A percentile compares a stretch with the other conserved stretches of the same genome.
These are phyloP conservation scores for Fusarium kyushuense DNA, from an alignment of 2,329 filamentous ascomycete genomes.

Conservation along the genomic window DNA sequence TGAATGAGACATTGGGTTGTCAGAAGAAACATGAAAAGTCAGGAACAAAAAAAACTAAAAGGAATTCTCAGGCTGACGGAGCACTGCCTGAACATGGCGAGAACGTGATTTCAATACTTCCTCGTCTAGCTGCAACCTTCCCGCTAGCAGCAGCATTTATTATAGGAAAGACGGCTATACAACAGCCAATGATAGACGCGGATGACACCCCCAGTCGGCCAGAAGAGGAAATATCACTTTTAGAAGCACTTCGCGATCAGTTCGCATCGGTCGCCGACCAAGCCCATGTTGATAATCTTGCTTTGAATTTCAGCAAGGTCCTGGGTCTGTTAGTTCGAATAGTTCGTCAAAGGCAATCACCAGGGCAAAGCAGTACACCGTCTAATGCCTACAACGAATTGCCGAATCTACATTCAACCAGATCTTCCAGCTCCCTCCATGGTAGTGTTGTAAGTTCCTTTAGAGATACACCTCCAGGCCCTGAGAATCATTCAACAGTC, in stretches of 20 bases:
- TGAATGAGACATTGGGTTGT: conserved; percentile 31
- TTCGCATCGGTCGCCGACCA: conserved; percentile 34
- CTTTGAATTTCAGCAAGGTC: conserved; percentile 37
- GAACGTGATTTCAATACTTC: conserved; percentile 19
- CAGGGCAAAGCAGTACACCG: conserved; percentile 29
- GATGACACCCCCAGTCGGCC: conserved; percentile 18
- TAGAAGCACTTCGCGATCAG: conserved; percentile 43
- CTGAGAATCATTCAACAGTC: conserved; percentile 32
- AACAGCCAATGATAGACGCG: conserved; percentile 33
- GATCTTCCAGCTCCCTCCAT: conserved; percentile 40
- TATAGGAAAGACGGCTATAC: conserved; percentile 30
- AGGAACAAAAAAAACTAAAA: not conserved
- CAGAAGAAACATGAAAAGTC: conserved; percentile 3
- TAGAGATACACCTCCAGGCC: conserved; percentile 41
- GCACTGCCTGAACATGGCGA: conserved; percentile 17
- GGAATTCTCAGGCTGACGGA: not conserved
- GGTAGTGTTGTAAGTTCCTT: conserved; percentile 37
- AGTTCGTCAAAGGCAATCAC: conserved; percentile 36
- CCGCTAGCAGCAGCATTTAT: conserved; percentile 43
- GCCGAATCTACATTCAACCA: conserved; percentile 40
- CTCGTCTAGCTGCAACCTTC: conserved; percentile 40
- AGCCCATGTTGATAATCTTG: conserved; percentile 36
- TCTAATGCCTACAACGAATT: conserved; percentile 44
- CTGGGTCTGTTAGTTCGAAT: conserved; percentile 34
- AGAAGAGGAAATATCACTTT: conserved; percentile 45